Base-by-base conservation (phyloP, 805 yeast genomes). In the Nakazawaea holstii region DNA sequence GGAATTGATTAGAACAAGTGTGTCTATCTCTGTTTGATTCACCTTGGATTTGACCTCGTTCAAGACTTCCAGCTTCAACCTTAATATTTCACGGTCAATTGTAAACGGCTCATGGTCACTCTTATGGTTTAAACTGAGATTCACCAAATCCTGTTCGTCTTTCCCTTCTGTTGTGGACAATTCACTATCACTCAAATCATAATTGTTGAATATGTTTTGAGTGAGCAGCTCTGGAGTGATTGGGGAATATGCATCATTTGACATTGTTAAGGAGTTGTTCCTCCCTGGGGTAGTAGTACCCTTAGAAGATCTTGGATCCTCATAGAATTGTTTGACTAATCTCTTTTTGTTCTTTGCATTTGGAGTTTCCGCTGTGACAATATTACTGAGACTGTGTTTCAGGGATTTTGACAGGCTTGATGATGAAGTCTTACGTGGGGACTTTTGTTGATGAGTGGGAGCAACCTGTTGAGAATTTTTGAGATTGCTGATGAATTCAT, bases 21-120 rank as follows among this genome's bases (percentile, higher is more conserved):
- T 54, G 26, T 59, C 57, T n/a, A 59, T 52, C 6, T 63, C 56
- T 29, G 37, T 56, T 47, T 57, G 65, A 53, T 52, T 59, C 52
- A 53, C 59, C 24, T 51, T 59, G 42, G 30, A 54, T 52, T 59
- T 70, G 49, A 58, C 57, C 37, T 55, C 56, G 41, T 57, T 39
- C 46, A 65, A 42, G 14, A 52, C 48, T 26, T 58, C 57, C 15
- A 49, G 52, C 13, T 61, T 45, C 31, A 50, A 53, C 13, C 48
- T 50, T 46, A 57, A 59, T 41, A 64, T 45, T 5, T 50, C 33
- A 5, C 41, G 43, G 32, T 66, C 68, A 32, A 58, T 53, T 36
- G 55, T 59, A 48, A 36, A 61, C 43, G 38, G 53, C 54, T 10
- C 45, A 44, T 17, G 53, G 55, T 13, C 11, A 45, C 35, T 20